Percentiles rank a stretch among this genome's conserved stretches.
Evolutionary conservation across 176 grass and related monocot species (phyloP).

Genomic region (Zea luxurians): DNA sequence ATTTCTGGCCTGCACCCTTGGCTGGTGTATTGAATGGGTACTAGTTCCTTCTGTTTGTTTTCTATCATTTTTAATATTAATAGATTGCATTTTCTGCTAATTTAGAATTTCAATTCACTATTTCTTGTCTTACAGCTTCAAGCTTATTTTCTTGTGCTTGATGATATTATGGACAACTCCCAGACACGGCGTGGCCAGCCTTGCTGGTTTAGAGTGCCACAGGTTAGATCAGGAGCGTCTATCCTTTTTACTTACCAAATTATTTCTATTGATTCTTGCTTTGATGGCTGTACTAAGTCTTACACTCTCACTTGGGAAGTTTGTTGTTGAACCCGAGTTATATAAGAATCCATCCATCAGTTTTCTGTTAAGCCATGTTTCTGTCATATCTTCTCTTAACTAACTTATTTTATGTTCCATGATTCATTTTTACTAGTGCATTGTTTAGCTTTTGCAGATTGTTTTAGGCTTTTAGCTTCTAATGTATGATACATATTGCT

Average conservation of each 20-base stretch:
- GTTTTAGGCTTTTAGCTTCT: slow-evolving; percentile 9
- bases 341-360: background rate
- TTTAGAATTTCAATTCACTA: background rate
- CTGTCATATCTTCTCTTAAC: slow-evolving; percentile 30
- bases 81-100: slow-evolving; percentile 1
- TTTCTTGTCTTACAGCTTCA: slow-evolving; percentile 67
- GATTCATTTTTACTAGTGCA: background rate
- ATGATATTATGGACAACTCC: slow-evolving; percentile 98
- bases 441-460: background rate
- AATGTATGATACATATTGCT: slow-evolving; percentile 26
- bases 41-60: slow-evolving; percentile 15
- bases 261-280: background rate
- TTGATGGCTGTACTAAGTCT: slow-evolving; percentile 7
- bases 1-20: slow-evolving; percentile 86
- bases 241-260: background rate
- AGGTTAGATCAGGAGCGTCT: slow-evolving; percentile 52
- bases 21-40: slow-evolving; percentile 99
- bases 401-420: slow-evolving; percentile 18
- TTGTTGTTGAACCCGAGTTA: background rate
- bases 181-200: slow-evolving; percentile 86
- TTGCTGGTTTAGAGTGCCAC: slow-evolving; percentile 89
- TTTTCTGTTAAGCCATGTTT: slow-evolving; percentile 15
- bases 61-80: background rate
- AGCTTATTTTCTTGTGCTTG: slow-evolving; percentile 97
- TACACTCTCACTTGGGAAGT: background rate